Percentiles rank a stretch among this genome's conserved stretches.
phyloP scores from a whole-genome alignment of 73 alveolate species.

The Paramecium primaurelia region DNA sequence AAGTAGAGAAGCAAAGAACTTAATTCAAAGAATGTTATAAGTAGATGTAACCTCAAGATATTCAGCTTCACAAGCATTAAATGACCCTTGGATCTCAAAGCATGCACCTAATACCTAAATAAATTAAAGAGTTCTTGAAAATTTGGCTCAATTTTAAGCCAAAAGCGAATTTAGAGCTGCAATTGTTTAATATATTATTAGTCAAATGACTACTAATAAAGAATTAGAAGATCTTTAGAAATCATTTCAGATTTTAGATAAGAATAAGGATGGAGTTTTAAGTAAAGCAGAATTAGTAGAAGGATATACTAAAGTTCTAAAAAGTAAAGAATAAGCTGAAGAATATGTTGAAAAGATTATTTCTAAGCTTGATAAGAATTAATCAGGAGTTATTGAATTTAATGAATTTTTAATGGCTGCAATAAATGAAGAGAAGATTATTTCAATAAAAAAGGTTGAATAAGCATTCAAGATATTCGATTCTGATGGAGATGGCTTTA shows the following conservation, averaged over 20 bases:
- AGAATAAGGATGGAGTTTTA: slow-evolving; percentile 76
- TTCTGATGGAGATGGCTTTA: slow-evolving; percentile 64
- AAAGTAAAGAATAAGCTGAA: slow-evolving; percentile 10
- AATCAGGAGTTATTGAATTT: slow-evolving; percentile 62
- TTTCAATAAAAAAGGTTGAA: slow-evolving; percentile 54
- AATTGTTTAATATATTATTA: slow-evolving; percentile 40
- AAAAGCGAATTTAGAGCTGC: slow-evolving; percentile 53
- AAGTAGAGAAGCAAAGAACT: slow-evolving; percentile 66
- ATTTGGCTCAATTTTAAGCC: slow-evolving; percentile 39
- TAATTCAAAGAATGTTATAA: slow-evolving; percentile 63
- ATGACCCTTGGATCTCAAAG: slow-evolving; percentile 63
- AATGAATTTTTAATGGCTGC: slow-evolving; percentile 67
- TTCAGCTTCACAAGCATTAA: slow-evolving; percentile 62
- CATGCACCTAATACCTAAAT: slow-evolving; percentile 37
- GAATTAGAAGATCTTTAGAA: slow-evolving; percentile 64
- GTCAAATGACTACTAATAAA: slow-evolving; percentile 47
- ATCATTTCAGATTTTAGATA: slow-evolving; percentile 70
- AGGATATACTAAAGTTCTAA: slow-evolving; percentile 46
- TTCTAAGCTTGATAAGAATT: slow-evolving; percentile 53
- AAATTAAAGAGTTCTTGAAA: slow-evolving; percentile 12
- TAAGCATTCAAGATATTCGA: slow-evolving; percentile 64
- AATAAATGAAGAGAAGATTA: slow-evolving; percentile 40
- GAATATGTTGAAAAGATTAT: slow-evolving; percentile 56
- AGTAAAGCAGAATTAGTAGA: slow-evolving; percentile 72
- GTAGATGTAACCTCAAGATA: slow-evolving; percentile 54